phyloP scores from a whole-genome alignment of 2,329 filamentous ascomycete species.

The Pezicula neosporulosa region DNA sequence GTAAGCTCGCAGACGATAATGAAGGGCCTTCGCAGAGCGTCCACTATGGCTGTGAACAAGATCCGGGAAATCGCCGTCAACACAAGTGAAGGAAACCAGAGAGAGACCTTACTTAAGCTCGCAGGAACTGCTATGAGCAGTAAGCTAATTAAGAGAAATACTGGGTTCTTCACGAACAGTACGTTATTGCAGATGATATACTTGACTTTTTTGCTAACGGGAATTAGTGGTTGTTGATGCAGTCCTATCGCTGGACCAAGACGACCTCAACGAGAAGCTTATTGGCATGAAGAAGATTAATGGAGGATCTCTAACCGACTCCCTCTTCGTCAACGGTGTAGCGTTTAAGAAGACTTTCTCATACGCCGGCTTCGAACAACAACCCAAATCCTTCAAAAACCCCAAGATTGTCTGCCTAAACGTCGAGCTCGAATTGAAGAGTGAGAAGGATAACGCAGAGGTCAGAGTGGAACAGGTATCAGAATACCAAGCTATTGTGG shows the following conservation, averaged over 20 bases:
- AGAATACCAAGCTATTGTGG: slow-evolving; percentile 98
- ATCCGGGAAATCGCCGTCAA: slow-evolving; percentile 95
- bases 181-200: slow-evolving; percentile 29
- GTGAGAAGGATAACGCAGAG: slow-evolving; percentile 98
- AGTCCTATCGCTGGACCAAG: slow-evolving; percentile 90
- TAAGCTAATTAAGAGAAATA: slow-evolving; percentile 98
- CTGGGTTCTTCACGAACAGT: slow-evolving; percentile 97
- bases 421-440: slow-evolving; percentile 97
- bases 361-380: slow-evolving; percentile 98
- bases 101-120: slow-evolving; percentile 84
- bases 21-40: slow-evolving; percentile 88
- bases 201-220: slow-evolving; percentile 24
- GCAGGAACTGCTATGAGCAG: slow-evolving; percentile 98
- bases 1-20: slow-evolving; percentile 97
- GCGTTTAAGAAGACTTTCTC: slow-evolving; percentile 99
- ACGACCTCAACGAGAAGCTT: slow-evolving; percentile 95
- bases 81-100: slow-evolving; percentile 76
- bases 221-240: slow-evolving; percentile 90
- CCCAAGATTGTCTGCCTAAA: slow-evolving; percentile 97
- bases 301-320: slow-evolving; percentile 92
- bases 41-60: slow-evolving; percentile 93
- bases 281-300: slow-evolving; percentile 99
- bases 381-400: slow-evolving; percentile 91
- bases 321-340: slow-evolving; percentile 94
- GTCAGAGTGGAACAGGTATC: slow-evolving; percentile 97